Base-by-base conservation (phyloP, 2,329 filamentous ascomycete genomes). In the Scleromitrula shiraiana region DNA sequence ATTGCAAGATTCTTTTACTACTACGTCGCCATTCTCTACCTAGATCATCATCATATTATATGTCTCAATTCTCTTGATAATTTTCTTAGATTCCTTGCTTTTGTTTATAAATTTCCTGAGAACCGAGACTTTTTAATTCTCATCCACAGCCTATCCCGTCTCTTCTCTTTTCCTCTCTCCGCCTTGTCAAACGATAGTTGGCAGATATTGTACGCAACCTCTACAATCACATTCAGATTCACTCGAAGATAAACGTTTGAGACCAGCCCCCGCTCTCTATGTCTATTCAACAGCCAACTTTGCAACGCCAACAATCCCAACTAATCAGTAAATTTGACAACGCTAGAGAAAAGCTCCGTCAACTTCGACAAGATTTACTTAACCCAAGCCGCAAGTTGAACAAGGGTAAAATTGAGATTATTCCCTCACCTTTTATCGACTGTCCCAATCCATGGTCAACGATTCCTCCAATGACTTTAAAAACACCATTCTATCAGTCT, bases 321-420 rank as follows among this genome's bases (percentile, higher is more conserved):
- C 38, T 49, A 20, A 43, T 49, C 24, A 48, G 24, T 15, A 56
- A 48, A 36, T 36, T 54, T n/a, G 36, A 38, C 17, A 50, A 33
- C 30, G 53, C 54, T 15, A 43, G 52, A 20, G 42, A 49, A 14
- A 52, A 53, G 22, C 47, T 61, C 36, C 54, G 54, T 26, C 51
- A 53, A 23, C 17, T 61, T 19, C 52, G 52, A 8, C 47, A 43
- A 10, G 52, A 48, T 19, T 22, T 60, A 12, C 50, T 49, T 3
- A 47, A 37, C 30, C 46, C 54, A 12, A 53, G 60, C 19, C 52
- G 52, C 36, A 57, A 40, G 26, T 51, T 41, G 17, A 47, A 36
- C 17, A 35, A 44, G 20, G 12, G 44, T 19, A 39, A 41, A n/a
- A 37, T 50, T 29, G 52, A 53, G 7, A 45, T 49, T 24, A 38